These are phyloP conservation scores for Salvia rosmarinus DNA, from an alignment of 257 asterid species.

Conservation along the genomic window DNA sequence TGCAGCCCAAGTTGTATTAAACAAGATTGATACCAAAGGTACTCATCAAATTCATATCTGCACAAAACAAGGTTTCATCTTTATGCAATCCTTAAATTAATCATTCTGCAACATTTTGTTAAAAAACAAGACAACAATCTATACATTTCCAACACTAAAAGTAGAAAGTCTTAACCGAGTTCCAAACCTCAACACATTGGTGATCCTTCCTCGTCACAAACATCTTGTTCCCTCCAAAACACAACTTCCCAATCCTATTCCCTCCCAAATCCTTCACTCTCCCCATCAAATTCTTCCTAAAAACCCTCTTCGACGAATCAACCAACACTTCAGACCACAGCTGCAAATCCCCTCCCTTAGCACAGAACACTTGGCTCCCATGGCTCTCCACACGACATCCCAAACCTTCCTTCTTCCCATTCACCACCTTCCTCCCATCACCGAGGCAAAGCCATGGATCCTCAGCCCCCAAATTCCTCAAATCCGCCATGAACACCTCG, in stretches of 20 bases:
- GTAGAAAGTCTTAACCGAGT: slow-evolving; percentile 48
- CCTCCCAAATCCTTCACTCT: slow-evolving; percentile 68
- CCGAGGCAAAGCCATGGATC: slow-evolving; percentile 75
- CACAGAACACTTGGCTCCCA: slow-evolving; percentile 84
- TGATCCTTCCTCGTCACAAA: slow-evolving; percentile 75
- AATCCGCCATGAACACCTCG: slow-evolving; percentile 67
- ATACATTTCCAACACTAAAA: neutral
- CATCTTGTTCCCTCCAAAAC: slow-evolving; percentile 89
- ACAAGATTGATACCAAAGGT: no score
- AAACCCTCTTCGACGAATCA: slow-evolving; percentile 57
- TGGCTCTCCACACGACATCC: slow-evolving; percentile 73
- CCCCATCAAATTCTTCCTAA: slow-evolving; percentile 80
- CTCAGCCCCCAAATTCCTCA: slow-evolving; percentile 61
- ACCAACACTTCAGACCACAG: slow-evolving; percentile 80
- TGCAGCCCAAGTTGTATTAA: no score
- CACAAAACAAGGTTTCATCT: no score
- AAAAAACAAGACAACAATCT: no score
- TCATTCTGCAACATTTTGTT: neutral
- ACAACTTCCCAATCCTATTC: slow-evolving; percentile 54
- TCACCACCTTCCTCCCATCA: slow-evolving; percentile 54
- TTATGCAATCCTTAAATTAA: neutral
- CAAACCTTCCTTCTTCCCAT: slow-evolving; percentile 82
- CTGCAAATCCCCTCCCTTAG: slow-evolving; percentile 74
- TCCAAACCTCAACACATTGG: slow-evolving; percentile 81
- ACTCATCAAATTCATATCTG: no score